phyloP scores from a whole-genome alignment of 371 early-diverging fungal genomes.

The Mortierella sp. region DNA sequence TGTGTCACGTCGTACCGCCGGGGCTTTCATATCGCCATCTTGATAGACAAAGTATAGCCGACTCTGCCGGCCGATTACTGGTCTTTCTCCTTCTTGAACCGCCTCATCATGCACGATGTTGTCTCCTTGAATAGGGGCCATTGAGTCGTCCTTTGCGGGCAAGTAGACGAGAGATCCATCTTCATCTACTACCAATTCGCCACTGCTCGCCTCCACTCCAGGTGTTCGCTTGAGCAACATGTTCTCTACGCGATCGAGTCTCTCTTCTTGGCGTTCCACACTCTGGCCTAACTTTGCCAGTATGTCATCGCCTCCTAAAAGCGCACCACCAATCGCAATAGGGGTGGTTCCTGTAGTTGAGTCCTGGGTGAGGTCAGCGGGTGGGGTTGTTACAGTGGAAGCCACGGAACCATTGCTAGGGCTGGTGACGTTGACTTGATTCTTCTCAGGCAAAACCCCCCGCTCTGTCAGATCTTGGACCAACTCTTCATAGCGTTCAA shows the following conservation, averaged over 20 bases:
- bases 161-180: conserved; percentile 33
- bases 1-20: conserved; percentile 29
- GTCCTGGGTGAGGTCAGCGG: background rate
- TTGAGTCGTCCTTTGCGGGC: background rate
- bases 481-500: conserved; percentile 77
- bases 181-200: conserved; percentile 21
- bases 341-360: conserved; percentile 1
- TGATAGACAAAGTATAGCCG: conserved; percentile 22
- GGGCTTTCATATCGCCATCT: conserved; percentile 26
- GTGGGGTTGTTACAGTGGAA: background rate
- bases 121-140: too few relatives aligned
- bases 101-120: conserved; percentile 13
- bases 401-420: background rate
- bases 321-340: conserved; percentile 32
- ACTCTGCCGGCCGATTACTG: background rate
- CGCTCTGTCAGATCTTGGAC: conserved; percentile 54
- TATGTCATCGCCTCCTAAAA: conserved; percentile 43
- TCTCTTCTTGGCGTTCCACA: conserved; percentile 39
- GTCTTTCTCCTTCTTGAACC: background rate
- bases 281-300: conserved; percentile 28
- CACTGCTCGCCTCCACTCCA: conserved; percentile 1
- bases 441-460: conserved; percentile 28
- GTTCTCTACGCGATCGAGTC: conserved; percentile 40
- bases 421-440: background rate
- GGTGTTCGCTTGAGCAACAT: conserved; percentile 15